Percentiles rank a stretch among this genome's conserved stretches.
Evolutionary conservation across 2,329 filamentous ascomycete genomes (phyloP).

Genomic region (Raffaelea deltoideospora): DNA sequence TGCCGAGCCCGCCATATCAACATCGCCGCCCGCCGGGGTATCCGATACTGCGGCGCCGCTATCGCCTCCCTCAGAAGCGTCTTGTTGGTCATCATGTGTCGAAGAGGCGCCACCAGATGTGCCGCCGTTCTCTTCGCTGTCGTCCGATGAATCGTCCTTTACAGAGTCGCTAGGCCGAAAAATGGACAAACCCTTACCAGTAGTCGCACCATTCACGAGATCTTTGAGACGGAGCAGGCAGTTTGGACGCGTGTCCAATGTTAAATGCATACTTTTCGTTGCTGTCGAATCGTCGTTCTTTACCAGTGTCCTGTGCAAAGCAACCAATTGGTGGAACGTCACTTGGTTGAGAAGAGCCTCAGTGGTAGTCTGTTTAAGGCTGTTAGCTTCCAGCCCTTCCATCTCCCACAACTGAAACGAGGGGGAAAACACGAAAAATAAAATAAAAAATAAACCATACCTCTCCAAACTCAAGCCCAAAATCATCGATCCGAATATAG

Average conservation of each 20-base stretch:
- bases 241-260: constrained; percentile 10
- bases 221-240: constrained; percentile 10
- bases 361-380: constrained; percentile 8
- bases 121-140: constrained; percentile 3
- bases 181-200: constrained; percentile 9
- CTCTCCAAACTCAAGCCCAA: constrained; percentile 37
- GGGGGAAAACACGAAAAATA: not conserved
- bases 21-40: not conserved
- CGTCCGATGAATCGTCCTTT: constrained; percentile 7
- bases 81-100: not conserved
- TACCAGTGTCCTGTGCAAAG: constrained; percentile 10
- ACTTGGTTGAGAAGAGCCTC: constrained; percentile 10
- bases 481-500: constrained; percentile 34
- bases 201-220: constrained; percentile 9
- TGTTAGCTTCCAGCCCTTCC: not conserved
- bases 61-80: constrained; percentile 2
- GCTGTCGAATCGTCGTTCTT: constrained; percentile 8
- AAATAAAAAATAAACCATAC: constrained; percentile 16
- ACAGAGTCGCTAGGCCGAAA: constrained; percentile 1
- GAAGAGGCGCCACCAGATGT: constrained; percentile 1
- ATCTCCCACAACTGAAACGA: not conserved
- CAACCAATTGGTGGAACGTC: constrained; percentile 11
- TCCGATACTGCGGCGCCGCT: not conserved
- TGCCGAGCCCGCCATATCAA: not conserved
- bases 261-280: constrained; percentile 7